Base-by-base conservation (phyloP, 208 protist genomes). In the Trypanosoma caninum region DNA sequence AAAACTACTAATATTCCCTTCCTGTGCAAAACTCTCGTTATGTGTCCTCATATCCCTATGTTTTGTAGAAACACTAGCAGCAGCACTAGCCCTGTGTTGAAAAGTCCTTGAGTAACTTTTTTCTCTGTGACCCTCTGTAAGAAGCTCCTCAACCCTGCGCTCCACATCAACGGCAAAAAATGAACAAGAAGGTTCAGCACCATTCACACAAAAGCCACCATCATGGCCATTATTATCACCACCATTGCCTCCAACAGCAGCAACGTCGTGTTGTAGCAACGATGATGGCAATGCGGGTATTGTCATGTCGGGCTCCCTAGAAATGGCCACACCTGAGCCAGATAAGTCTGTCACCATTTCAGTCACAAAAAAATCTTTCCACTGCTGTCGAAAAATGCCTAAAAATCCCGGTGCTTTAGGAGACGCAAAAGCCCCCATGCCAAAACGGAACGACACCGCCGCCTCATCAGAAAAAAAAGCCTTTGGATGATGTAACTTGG, bases 111-210 rank as follows among this genome's bases (percentile, higher is more conserved):
- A n/a, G 20, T 31, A 18, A 14, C 31, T 40, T 13, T 23, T 27
- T 23, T 20, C 27, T 23, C 23, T 41, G 27, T 30, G 28, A n/a
- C 34, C 40, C 35, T 74, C 72, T n/a, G 65, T 16, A 9, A 58
- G 25, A n/a, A 73, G 33, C 34, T 66, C 20, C 58, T 48, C 23
- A n/a, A 47, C 5, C 14, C 59, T 41, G 27, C 53, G 34, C 25
- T 31, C 52, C 22, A 86, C 74, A 58, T 87, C 72, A 0, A 89
- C 82, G n/a, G 71, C 54, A 60, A 89, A 92, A 23, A 92, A 89
- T 1, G 74, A 80, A 25, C 47, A 30, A 23, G 69, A 62, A 1
- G 76, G 64, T 0, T 45, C 62, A 20, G 25, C 20, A 8, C 40
- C 51, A 42, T 18, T 46, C 14, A 30, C 56, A 50, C 6, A 18